A percentile compares a stretch with the other conserved stretches of the same genome.
These are phyloP conservation scores for Dendryphion nanum DNA, from an alignment of 2,329 filamentous ascomycete species.

Conservation along the genomic window DNA sequence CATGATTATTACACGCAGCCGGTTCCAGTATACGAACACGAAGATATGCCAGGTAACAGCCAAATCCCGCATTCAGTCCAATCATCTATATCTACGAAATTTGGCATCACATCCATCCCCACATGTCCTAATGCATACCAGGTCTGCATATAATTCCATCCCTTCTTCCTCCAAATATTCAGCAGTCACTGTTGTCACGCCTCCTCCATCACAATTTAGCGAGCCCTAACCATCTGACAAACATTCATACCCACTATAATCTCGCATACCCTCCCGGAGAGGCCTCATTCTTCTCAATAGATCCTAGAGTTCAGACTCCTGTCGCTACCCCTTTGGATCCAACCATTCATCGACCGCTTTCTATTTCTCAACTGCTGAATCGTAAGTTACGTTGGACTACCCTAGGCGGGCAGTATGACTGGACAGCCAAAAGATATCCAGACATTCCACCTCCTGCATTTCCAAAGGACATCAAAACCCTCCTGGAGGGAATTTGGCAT, in stretches of 20 bases:
- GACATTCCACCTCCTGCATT: constrained; percentile 66
- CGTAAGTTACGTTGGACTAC: constrained; percentile 91
- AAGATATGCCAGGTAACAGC: constrained; percentile 64
- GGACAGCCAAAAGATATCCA: constrained; percentile 85
- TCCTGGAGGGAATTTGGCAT: constrained; percentile 72
- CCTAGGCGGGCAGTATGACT: constrained; percentile 93
- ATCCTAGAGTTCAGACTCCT: constrained; percentile 21
- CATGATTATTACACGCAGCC: constrained; percentile 4
- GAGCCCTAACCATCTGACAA: constrained; percentile 75
- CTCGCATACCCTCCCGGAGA: constrained; percentile 57
- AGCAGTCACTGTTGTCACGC: constrained; percentile 67
- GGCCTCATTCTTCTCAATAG: constrained; percentile 54
- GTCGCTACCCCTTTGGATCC: constrained; percentile 63
- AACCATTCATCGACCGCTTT: constrained; percentile 70
- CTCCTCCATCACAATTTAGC: constrained; percentile 77
- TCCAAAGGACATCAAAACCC: constrained; percentile 66
- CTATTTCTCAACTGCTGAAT: constrained; percentile 67
- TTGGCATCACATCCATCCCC: background rate
- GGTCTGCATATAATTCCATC: constrained; percentile 77
- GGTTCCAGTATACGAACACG: constrained; percentile 58
- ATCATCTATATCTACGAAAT: background rate
- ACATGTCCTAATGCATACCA: constrained; percentile 34
- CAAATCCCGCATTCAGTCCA: too few species aligned
- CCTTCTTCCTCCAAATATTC: constrained; percentile 67
- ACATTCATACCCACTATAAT: constrained; percentile 80